Conservation (phyloP, 2,329 filamentous ascomycete genomes). For the Triangularia verruculosa region DNA sequence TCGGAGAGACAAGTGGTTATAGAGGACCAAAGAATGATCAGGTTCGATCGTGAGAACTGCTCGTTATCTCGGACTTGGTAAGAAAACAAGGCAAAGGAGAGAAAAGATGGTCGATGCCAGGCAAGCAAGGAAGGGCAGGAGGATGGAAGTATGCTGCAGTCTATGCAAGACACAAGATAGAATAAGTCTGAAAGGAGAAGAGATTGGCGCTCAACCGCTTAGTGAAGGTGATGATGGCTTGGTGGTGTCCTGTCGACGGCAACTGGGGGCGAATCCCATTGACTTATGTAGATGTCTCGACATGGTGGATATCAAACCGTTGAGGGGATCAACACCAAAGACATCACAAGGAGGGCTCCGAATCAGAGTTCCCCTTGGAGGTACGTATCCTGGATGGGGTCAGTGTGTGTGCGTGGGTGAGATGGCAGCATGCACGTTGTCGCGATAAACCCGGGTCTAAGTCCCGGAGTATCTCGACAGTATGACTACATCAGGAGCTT, state of each 20-base stretch:
- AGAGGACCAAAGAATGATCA: background rate
- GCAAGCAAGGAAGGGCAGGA: background rate
- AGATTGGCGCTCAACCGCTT: constrained; percentile 22
- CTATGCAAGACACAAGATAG: constrained; percentile 20
- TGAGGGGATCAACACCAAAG: constrained; percentile 13
- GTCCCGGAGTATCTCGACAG: constrained; percentile 5
- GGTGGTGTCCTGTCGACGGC: constrained; percentile 19
- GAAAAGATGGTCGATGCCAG: constrained; percentile 5
- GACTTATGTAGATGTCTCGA: constrained; percentile 31
- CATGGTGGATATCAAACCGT: constrained; percentile 18
- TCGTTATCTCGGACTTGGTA: constrained; percentile 2
- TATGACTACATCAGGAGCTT: background rate
- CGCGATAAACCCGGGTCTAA: constrained; percentile 3
- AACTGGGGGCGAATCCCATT: constrained; percentile 17
- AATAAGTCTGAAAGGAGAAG: constrained; percentile 27
- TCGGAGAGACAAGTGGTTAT: background rate
- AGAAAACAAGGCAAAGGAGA: constrained; percentile 11
- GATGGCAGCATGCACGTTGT: constrained; percentile 7
- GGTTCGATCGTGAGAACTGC: background rate
- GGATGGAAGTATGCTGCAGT: constrained; percentile 18
- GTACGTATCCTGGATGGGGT: constrained; percentile 18
- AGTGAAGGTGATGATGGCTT: constrained; percentile 10
- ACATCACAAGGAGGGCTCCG: constrained; percentile 19
- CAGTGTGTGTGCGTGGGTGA: constrained; percentile 6
- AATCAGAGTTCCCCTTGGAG: constrained; percentile 18